Conservation (phyloP, 352 stramenopile species). For the Phytophthora pistaciae region DNA sequence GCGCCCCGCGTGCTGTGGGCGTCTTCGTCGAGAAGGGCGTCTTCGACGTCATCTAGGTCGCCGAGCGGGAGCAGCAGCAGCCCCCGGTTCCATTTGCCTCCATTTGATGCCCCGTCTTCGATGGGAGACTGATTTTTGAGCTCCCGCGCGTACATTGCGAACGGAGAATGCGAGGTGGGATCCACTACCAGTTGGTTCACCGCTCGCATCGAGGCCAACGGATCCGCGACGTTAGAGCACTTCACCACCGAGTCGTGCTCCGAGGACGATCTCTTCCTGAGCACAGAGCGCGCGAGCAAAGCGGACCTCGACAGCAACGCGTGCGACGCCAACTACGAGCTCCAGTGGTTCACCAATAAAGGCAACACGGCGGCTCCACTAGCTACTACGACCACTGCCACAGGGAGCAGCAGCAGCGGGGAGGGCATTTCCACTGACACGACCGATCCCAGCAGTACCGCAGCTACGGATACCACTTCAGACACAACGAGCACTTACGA, state of each 20-base stretch:
- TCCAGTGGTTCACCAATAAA: slow-evolving; percentile 20
- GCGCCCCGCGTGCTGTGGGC: too few relatives aligned
- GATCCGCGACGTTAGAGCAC: slow-evolving; percentile 1
- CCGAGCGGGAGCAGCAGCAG: too few relatives aligned
- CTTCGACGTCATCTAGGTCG: too few relatives aligned
- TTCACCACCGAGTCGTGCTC: slow-evolving; percentile 9
- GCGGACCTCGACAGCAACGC: background rate
- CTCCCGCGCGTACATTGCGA: slow-evolving; percentile 14
- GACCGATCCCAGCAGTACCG: background rate
- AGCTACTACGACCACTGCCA: background rate
- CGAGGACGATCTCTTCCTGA: slow-evolving; percentile 7
- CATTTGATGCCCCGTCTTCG: too few relatives aligned
- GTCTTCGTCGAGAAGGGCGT: too few relatives aligned
- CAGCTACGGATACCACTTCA: background rate
- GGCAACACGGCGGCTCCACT: slow-evolving; percentile 39
- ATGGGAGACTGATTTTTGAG: too few relatives aligned
- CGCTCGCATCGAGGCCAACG: slow-evolving; percentile 8
- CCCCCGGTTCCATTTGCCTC: too few relatives aligned
- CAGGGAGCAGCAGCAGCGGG: background rate
- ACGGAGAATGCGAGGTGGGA: slow-evolving; percentile 12
- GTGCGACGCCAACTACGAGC: slow-evolving; percentile 4
- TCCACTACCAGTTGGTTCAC: slow-evolving; percentile 1
- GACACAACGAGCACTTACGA: background rate
- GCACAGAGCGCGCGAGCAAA: background rate
- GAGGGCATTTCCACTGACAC: background rate